Evolutionary conservation across 495 filamentous ascomycete species (phyloP).

Genomic region (Monascus purpureus): DNA sequence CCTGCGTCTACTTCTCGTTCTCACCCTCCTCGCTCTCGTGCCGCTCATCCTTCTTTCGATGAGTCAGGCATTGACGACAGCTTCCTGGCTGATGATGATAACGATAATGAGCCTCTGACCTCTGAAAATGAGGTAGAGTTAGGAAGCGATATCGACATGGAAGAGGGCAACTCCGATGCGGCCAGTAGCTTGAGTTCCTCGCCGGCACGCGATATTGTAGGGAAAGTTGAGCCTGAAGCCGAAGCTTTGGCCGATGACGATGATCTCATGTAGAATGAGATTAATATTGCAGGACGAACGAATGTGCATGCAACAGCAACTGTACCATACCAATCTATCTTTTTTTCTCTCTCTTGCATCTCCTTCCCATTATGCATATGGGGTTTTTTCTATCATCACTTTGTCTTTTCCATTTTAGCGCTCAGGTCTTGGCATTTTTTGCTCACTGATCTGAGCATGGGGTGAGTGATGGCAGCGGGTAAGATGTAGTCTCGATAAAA

Average conservation of each 20-base stretch:
- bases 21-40: conserved; percentile 6
- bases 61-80: conserved; percentile 16
- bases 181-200: conserved; percentile 25
- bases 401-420: too few relatives aligned
- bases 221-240: conserved; percentile 3
- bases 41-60: too few relatives aligned
- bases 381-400: too few relatives aligned
- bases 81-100: conserved; percentile 11
- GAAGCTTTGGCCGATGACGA: conserved; percentile 13
- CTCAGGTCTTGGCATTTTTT: too few relatives aligned
- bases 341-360: too few relatives aligned
- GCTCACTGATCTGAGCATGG: too few relatives aligned
- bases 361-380: too few relatives aligned
- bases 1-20: background rate
- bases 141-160: conserved; percentile 17
- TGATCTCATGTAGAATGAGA: conserved; percentile 20
- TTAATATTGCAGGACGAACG: conserved; percentile 4
- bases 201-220: conserved; percentile 6
- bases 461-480: too few relatives aligned
- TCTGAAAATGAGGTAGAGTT: conserved; percentile 16
- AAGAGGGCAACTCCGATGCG: conserved; percentile 18
- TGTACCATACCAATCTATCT: too few relatives aligned
- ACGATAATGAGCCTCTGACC: conserved; percentile 2
- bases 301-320: too few relatives aligned
- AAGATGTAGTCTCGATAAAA: too few relatives aligned